These are phyloP conservation scores for Hibiscus syriacus DNA, from an alignment of 345 rosid genomes.

Conservation along the genomic window DNA sequence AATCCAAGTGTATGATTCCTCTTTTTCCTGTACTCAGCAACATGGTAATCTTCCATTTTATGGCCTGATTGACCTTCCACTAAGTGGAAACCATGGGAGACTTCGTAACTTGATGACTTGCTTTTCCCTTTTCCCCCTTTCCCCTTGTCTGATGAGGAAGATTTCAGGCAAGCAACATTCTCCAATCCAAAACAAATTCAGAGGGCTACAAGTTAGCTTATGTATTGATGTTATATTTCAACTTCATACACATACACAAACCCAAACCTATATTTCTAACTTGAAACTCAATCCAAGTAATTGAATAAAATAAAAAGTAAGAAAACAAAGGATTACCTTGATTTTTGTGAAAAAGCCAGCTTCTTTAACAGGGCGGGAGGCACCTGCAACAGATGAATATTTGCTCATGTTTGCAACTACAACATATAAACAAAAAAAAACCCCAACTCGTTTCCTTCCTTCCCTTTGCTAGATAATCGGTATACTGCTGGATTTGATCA, in stretches of 20 bases:
- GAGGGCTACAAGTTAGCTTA: neutral
- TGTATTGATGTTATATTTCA: neutral
- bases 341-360: slow-evolving; percentile 22
- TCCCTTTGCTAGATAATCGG: neutral
- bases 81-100: slow-evolving; percentile 49
- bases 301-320: neutral
- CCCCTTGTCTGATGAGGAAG: slow-evolving; percentile 34
- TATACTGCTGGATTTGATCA: neutral
- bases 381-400: slow-evolving; percentile 25
- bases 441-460: neutral
- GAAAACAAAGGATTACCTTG: slow-evolving; percentile 24
- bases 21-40: slow-evolving; percentile 40
- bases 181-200: slow-evolving; percentile 9
- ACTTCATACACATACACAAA: neutral
- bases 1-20: slow-evolving; percentile 45
- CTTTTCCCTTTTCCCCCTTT: slow-evolving; percentile 53
- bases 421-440: neutral
- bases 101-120: slow-evolving; percentile 24
- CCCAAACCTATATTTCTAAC: neutral
- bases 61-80: slow-evolving; percentile 60
- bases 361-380: slow-evolving; percentile 19
- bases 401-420: slow-evolving; percentile 22
- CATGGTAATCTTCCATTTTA: slow-evolving; percentile 57
- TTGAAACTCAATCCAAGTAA: neutral
- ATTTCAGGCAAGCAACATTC: slow-evolving; percentile 28